Base-by-base conservation (phyloP, 352 stramenopile genomes). In the Phytophthora cajani region DNA sequence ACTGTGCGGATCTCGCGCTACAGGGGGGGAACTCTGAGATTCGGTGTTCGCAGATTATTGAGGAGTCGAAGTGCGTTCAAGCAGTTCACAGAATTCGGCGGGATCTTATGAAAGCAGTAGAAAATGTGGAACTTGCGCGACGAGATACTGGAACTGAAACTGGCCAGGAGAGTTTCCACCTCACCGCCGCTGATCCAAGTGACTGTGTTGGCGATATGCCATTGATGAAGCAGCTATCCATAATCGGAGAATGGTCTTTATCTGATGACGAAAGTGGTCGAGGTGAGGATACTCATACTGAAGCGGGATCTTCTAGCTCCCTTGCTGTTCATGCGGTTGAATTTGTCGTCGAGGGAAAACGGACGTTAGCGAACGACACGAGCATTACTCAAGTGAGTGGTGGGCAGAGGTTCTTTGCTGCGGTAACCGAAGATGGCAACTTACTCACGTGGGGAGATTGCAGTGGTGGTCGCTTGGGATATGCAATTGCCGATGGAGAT, bases 381-480 rank as follows among this genome's bases (percentile, higher is more conserved):
- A 77, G 54, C 17, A 36, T 90, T 21, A 72, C 67, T 5, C 67
- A 88, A 47, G 64, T 90, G 9, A 77, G 77, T 11, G 74, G 70
- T 33, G 85, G 85, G 0, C 77, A 89, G 49, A 67, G 85, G 3
- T 93, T 89, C 64, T 93, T 91, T 67, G 83, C 78, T n/a, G 56
- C 67, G 1, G 67, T 85, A 27, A 76, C 70, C 25, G 75, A 84
- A 21, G 36, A 78, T 44, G 87, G 87, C 2, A 32, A 64, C 3
- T 50, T 93, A 3, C 79, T 67, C 3, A 90, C 79, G 12, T 94
- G 84, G 85, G 87, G 87, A 12, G 87, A 94, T 65, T 79, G 69
- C 19, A 88, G 74, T 40, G 84, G 82, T 23, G 73, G 81, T 1
- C 82, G 87, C 17, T 74, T 93, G n/a, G 87, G 84, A 2, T 90